Percentiles rank a stretch among this genome's conserved stretches.
These are phyloP conservation scores for Erythrobasidium hasegawianum DNA, from an alignment of 1,284 basidiomycete genomes.

Conservation along the genomic window DNA sequence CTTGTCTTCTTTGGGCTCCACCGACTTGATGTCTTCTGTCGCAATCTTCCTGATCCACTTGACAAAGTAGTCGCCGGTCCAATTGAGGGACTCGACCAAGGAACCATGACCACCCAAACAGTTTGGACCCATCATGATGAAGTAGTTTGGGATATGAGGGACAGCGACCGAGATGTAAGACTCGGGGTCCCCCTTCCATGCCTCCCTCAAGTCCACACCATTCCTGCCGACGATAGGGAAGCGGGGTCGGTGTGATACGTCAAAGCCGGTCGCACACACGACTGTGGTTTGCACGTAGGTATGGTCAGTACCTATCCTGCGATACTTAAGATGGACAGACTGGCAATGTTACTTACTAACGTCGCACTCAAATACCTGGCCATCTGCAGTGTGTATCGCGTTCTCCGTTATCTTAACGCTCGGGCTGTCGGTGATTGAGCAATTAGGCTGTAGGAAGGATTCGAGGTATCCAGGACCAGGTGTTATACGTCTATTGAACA, in stretches of 20 bases:
- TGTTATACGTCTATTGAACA: too few species aligned
- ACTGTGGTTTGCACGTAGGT: background rate
- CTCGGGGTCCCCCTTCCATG: slow-evolving; percentile 26
- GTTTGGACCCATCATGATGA: slow-evolving; percentile 11
- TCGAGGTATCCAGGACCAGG: slow-evolving; percentile 16
- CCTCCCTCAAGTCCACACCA: slow-evolving; percentile 22
- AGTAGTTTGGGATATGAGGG: slow-evolving; percentile 26
- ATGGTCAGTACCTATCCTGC: background rate
- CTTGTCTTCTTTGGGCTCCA: slow-evolving; percentile 1
- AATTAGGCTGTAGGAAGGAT: slow-evolving; percentile 1
- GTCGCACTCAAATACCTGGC: slow-evolving; percentile 25
- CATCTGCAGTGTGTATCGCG: slow-evolving; percentile 5
- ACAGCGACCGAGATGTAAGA: slow-evolving; percentile 25
- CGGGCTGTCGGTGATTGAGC: slow-evolving; percentile 9
- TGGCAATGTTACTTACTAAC: background rate
- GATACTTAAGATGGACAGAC: background rate
- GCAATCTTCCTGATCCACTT: background rate
- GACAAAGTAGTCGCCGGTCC: slow-evolving; percentile 12
- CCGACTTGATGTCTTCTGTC: slow-evolving; percentile 5
- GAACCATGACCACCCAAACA: slow-evolving; percentile 4
- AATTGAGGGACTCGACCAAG: background rate
- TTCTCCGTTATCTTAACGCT: slow-evolving; percentile 19
- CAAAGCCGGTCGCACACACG: slow-evolving; percentile 26
- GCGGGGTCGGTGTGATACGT: slow-evolving; percentile 8
- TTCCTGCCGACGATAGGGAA: slow-evolving; percentile 29